Conservation (phyloP, 2,329 filamentous ascomycete genomes). For the Fusarium stilboides region DNA sequence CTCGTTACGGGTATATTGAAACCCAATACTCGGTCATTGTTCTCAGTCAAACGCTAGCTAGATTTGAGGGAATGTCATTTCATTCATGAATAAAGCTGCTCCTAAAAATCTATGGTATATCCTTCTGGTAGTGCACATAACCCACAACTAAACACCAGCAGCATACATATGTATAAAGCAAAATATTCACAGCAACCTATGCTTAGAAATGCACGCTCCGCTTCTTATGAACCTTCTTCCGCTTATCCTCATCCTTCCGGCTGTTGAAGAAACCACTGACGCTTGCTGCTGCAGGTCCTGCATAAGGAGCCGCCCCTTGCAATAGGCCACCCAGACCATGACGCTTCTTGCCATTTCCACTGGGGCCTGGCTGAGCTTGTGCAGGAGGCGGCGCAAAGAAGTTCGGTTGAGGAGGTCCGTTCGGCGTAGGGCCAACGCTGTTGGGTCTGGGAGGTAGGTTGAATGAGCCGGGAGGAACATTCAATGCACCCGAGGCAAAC, state of each 20-base stretch:
- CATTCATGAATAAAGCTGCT: constrained; percentile 21
- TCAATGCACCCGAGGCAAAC: constrained; percentile 37
- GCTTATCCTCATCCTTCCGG: constrained; percentile 57
- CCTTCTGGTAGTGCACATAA: constrained; percentile 28
- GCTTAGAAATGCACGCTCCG: constrained; percentile 62
- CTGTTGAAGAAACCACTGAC: constrained; percentile 62
- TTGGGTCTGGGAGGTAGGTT: constrained; percentile 61
- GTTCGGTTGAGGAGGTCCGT: constrained; percentile 36
- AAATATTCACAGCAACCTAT: background rate
- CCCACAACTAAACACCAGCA: constrained; percentile 23
- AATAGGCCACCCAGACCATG: constrained; percentile 52
- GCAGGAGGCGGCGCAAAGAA: constrained; percentile 46
- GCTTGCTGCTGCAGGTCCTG: constrained; percentile 60
- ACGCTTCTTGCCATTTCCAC: constrained; percentile 44
- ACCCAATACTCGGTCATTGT: background rate
- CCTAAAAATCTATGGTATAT: constrained; percentile 47
- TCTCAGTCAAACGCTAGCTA: background rate
- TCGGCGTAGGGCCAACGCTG: constrained; percentile 61
- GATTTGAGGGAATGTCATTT: constrained; percentile 3
- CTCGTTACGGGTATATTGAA: background rate
- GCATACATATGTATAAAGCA: constrained; percentile 5
- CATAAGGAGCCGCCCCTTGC: constrained; percentile 52
- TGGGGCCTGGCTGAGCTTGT: constrained; percentile 38
- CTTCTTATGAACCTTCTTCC: constrained; percentile 64
- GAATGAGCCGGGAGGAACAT: constrained; percentile 44